Evolutionary conservation across 257 asterid species (phyloP), one percentile per base, ranked within the genome.

Genomic region (Euphrasia confusa): DNA sequence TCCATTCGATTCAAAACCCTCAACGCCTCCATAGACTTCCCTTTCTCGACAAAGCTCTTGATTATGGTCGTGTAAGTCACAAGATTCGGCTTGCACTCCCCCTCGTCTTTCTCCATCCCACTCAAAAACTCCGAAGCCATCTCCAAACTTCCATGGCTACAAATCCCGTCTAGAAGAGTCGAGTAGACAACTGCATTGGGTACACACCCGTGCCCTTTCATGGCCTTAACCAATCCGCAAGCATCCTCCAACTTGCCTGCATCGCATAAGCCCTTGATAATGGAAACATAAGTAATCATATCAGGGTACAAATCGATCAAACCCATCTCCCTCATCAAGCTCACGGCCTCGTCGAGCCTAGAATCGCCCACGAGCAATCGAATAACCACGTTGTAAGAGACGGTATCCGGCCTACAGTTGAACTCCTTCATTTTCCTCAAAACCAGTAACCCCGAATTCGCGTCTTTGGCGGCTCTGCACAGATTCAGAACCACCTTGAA

Each of bases 391-490:
- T 84, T 86, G 64, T 88, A 91, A 3, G 85, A 75, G 35, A 72
- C 82, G 0, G 94, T 83, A 45, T 91, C 98, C 0, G 95, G 96
- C 64, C 89, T 66, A 59, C 88, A 80, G 52, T 75, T 67, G 7
- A 72, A 82, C 61, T 88, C 96, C 82, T 82, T 82, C 94, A 88
- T 85, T 64, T 78, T 81, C 68, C 85, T 75, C 79, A 91, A 71
- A 68, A 91, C 92, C 88, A 81, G 75, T 58, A 91, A 68, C 8
- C 88, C 94, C 83, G 84, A 62, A 40, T 75, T 66, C 7, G 81
- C 87, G 76, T 86, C 85, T 68, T 86, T 81, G 40, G 90, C 97
- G 24, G 83, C 90, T 67, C 74, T 76, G 71, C 97, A 87, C 77
- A 90, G 61, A 78, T 77, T 80, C 75, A 90, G 78, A 21, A 90